A percentile compares a stretch with the other conserved stretches of the same genome.
Evolutionary conservation across 2,329 filamentous ascomycete genomes (phyloP).

Genomic region (Colletotrichum coccodes): DNA sequence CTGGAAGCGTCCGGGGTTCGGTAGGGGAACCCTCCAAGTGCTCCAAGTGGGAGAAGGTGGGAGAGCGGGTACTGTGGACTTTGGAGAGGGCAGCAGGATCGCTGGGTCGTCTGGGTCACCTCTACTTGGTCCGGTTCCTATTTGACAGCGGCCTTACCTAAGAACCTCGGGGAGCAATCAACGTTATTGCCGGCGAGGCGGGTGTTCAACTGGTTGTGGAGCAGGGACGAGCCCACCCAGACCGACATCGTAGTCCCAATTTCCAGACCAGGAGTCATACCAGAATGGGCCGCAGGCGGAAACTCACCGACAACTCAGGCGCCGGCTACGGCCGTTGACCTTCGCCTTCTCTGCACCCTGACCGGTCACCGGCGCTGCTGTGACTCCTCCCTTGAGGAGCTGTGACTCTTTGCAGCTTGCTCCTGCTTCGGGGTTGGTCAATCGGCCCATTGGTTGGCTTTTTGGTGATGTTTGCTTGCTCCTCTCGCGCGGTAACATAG

Average conservation of each 20-base stretch:
- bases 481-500: constrained; percentile 8
- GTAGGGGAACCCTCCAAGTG: constrained; percentile 4
- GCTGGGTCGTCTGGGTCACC: constrained; percentile 18
- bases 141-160: constrained; percentile 32
- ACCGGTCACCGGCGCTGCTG: constrained; percentile 9
- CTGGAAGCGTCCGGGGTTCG: constrained; percentile 30
- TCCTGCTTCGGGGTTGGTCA: not conserved
- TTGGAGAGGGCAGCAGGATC: constrained; percentile 23
- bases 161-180: constrained; percentile 30
- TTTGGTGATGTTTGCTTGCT: not conserved
- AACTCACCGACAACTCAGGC: constrained; percentile 22
- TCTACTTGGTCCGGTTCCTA: constrained; percentile 27
- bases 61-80: constrained; percentile 32
- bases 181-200: constrained; percentile 31
- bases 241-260: constrained; percentile 22
- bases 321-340: constrained; percentile 28
- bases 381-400: constrained; percentile 10
- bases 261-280: constrained; percentile 21
- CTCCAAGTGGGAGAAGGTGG: constrained; percentile 14
- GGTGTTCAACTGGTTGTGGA: constrained; percentile 17
- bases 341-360: not conserved
- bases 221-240: not conserved
- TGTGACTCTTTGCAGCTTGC: not conserved
- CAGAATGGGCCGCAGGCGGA: constrained; percentile 19
- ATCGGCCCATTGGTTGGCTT: not conserved